Evolutionary conservation across 139 green algal genomes (phyloP), one percentile per base, ranked within the genome.

Genomic region (Haematococcus lacustris): DNA sequence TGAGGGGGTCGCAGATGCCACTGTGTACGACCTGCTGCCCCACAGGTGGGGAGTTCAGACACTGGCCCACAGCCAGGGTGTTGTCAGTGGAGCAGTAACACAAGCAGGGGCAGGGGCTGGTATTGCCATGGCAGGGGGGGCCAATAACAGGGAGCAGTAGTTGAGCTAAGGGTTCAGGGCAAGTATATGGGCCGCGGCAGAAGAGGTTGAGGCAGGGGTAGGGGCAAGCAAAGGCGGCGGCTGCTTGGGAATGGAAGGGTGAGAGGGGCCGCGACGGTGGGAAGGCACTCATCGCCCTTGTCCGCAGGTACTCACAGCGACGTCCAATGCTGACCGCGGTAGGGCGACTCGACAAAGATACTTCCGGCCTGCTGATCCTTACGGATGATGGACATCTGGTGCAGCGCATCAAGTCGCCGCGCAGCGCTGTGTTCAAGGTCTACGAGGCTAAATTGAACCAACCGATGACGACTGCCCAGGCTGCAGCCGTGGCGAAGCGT

Each of bases 281-380:
- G 47, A 13, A 13, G 13, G 47, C 47, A 13, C 47, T 21, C 13
- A 57, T 21, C 47, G 13, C 47, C 47, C 47, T 57, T 57, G 40
- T 53, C 5, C 2, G 47, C 77, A 88, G 84, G 68, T 89, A 80
- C 47, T 59, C 70, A 3, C 61, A 43, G 23, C 84, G 84, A 1
- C 68, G 70, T 0, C 84, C 84, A 3, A 82, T 86, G 33, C 78
- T 90, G 32, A 86, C 81, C 17, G 43, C 73, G 25, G 80, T 90
- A 21, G 87, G 87, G 0, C 78, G 87, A 1, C 79, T 92, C 53
- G 87, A 92, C 71, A 90, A 89, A 76, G 82, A 88, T 9, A 89
- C 82, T 4, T 82, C 62, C 35, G 87, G 87, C 6, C 77, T 92
- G 76, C 74, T 92, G 71, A 75, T 92, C 51, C 57, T 92, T 9